phyloP scores from a whole-genome alignment of 2,329 filamentous ascomycete genomes.

The Diaporthe aspalathi region DNA sequence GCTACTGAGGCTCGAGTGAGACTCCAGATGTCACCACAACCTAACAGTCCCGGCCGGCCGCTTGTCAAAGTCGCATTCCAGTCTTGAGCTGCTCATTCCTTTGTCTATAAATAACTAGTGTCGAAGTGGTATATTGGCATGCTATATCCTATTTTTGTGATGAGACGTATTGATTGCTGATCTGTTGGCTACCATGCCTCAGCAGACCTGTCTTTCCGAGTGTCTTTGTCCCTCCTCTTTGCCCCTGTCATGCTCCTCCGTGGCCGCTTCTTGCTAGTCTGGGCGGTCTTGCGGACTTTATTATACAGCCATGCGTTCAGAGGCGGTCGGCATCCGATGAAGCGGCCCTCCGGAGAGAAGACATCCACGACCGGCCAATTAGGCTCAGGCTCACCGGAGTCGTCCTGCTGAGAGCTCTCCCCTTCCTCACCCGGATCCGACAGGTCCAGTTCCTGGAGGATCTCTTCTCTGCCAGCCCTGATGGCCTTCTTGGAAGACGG shows the following conservation, averaged over 20 bases:
- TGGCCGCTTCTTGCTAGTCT: conserved; percentile 65
- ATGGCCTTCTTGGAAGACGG: conserved; percentile 38
- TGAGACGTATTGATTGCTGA: not conserved
- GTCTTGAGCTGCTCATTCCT: not conserved
- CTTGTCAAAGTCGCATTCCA: not conserved
- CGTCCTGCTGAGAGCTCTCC: conserved; percentile 28
- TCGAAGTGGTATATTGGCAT: conserved; percentile 13
- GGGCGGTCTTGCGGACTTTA: conserved; percentile 61
- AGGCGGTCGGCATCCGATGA: conserved; percentile 73
- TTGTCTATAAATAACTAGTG: not conserved
- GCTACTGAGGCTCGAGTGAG: not conserved
- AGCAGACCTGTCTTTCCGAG: conserved; percentile 1
- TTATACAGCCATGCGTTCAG: conserved; percentile 78
- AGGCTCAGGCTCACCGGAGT: conserved; percentile 46
- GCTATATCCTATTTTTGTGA: not conserved
- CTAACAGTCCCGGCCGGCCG: not conserved
- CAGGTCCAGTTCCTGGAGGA: conserved; percentile 46
- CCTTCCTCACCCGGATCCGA: conserved; percentile 41
- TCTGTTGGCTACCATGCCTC: conserved; percentile 1
- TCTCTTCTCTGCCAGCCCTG: conserved; percentile 36
- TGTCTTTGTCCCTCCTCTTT: conserved; percentile 42
- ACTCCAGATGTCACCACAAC: not conserved
- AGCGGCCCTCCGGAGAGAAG: conserved; percentile 86
- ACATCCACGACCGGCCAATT: conserved; percentile 82
- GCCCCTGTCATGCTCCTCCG: conserved; percentile 72